Evolutionary conservation across 2,329 filamentous ascomycete genomes (phyloP), one percentile per base, ranked within the genome.

Genomic region (Orbilia brochopaga): DNA sequence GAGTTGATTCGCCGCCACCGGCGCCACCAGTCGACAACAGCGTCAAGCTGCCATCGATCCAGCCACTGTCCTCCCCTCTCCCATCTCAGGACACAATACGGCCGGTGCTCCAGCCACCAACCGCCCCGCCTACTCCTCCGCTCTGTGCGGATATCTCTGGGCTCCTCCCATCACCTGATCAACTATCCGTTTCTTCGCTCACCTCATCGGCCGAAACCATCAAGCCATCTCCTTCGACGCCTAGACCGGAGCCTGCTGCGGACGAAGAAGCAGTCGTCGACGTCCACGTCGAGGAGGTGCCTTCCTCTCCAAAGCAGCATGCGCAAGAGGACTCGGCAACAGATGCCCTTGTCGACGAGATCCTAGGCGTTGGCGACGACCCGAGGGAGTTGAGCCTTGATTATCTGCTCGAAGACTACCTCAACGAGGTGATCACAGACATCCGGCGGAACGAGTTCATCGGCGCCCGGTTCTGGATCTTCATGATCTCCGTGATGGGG

Each of bases 401-500:
- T 30, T 67, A 66, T n/a, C 56, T 73, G 15, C 51, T 67, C 3
- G 69, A 62, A 30, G 69, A 73, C 46, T 73, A 73, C 52, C 52
- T 73, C 17, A 73, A 62, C 51, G 69, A 73, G 19, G 63, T 73
- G 1, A 73, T 73, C 57, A 66, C 48, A 46, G 69, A 73, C 17
- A 58, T 73, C 32, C 40, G 69, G 48, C 57, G 61, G 21, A 66
- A 66, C 51, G 69, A 73, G 62, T 66, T 67, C 48, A 56, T 73
- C 24, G 69, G 69, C 11, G 58, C 61, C 11, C 55, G 63, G 50
- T 66, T 73, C 15, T 73, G 69, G 69, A 67, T 66, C 46, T 67
- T 73, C 44, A 24, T 73, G 52, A 67, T 73, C 27, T 37, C 57
- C 7, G 57, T 73, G 13, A 67, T 67, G 62, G 57, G 59, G 11